phyloP scores from a whole-genome alignment of 257 asterid genomes.

The Mitragyna speciosa region DNA sequence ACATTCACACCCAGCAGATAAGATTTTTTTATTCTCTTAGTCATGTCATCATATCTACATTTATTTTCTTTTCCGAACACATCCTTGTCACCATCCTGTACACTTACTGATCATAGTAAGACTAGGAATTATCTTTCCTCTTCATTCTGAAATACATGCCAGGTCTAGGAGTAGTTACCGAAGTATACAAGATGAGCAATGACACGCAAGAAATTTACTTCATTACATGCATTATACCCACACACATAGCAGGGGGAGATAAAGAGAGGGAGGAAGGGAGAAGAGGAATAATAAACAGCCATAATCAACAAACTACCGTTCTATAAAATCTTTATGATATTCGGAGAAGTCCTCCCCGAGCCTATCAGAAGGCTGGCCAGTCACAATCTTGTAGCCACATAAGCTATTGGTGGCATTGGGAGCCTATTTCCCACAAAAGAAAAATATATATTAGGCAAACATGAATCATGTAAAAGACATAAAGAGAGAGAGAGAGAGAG shows the following conservation, averaged over 20 bases:
- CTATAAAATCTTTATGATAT: conserved; percentile 65
- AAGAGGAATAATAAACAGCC: not conserved
- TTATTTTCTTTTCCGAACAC: not conserved
- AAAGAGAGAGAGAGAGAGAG: not conserved
- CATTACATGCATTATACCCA: not conserved
- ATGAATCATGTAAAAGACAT: conserved; percentile 12
- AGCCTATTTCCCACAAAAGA: conserved; percentile 62
- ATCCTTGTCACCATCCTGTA: too few species aligned
- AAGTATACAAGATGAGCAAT: not conserved
- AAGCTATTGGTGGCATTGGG: conserved; percentile 90
- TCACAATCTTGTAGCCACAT: conserved; percentile 93
- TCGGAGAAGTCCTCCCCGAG: conserved; percentile 97
- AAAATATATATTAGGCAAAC: conserved; percentile 14
- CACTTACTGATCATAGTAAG: not conserved
- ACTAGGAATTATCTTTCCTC: not conserved
- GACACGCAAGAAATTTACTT: too few species aligned
- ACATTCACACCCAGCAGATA: not conserved
- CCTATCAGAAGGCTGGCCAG: conserved; percentile 98
- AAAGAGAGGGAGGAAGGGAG: not conserved
- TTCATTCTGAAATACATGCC: not conserved
- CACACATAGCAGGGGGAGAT: too few species aligned
- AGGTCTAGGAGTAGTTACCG: not conserved
- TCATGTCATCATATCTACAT: not conserved
- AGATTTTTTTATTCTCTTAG: not conserved
- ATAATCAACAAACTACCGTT: conserved; percentile 52